Base-by-base conservation (phyloP, 768 basidiomycete species). In the Calocera cornea region DNA sequence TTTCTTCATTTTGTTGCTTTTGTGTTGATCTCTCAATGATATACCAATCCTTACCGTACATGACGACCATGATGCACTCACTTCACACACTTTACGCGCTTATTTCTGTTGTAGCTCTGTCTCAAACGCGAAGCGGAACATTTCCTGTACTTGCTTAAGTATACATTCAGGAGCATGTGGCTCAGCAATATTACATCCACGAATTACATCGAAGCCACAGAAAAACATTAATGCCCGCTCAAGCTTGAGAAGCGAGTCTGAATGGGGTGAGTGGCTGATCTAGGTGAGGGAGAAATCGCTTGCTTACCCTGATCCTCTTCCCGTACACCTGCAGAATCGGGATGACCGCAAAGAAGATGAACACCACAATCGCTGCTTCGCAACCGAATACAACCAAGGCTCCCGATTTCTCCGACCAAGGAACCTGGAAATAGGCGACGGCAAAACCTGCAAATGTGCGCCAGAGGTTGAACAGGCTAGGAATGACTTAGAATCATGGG, bases 391-490 rank as follows among this genome's bases (percentile, higher is more conserved):
- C 82, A 68, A 86, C 84, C 33, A 87, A 73, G 2, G 86, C 84
- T 17, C 86, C 86, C 67, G 84, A 73, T 70, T 81, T 84, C 33
- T 75, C 72, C 3, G 86, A 85, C 86, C 86, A 87, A 2, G 83
- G 83, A 1, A 87, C 80, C 72, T 87, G 86, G 74, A 83, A 87
- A 74, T 83, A 87, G 0, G 86, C 83, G 24, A 87, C 85, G 63
- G 80, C 80, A 72, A 87, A 87, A 1, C 85, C 72, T n/a, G 71
- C 70, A 8, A 72, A 36, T 1, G 77, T 78, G 54, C 86, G 79
- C 17, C 80, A 78, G 24, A 87, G 75, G 71, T 86, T 87, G 69
- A 87, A 76, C 27, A 87, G 76, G 0, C 83, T 83, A 68, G 84
- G 84, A 60, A 22, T 8, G 2, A 27, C 14, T 29, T 10, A 33